These are phyloP conservation scores for Hyphodiscus sp. DNA, from an alignment of 2,329 filamentous ascomycete genomes.

Conservation along the genomic window DNA sequence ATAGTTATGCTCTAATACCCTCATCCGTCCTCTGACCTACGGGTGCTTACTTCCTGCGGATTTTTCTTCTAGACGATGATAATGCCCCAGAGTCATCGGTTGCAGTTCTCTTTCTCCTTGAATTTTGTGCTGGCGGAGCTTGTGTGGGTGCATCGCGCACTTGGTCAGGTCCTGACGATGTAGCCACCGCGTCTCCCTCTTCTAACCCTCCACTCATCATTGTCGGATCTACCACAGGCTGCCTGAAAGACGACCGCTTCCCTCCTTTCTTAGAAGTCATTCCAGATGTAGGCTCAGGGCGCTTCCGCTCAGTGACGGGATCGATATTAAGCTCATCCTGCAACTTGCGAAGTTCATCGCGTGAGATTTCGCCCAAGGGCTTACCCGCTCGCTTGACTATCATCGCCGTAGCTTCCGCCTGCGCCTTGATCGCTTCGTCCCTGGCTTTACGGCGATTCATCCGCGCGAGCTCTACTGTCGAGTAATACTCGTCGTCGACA, in stretches of 20 bases:
- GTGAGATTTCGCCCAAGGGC: background rate
- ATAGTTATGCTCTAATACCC: no score
- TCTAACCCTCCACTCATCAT: background rate
- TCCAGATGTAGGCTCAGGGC: no score
- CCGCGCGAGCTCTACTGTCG: slow-evolving; percentile 10
- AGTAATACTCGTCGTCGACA: slow-evolving; percentile 14
- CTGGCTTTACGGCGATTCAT: background rate
- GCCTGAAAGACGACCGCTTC: background rate
- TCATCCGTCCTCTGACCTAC: no score
- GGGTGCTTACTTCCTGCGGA: no score
- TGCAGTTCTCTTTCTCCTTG: background rate
- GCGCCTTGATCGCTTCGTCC: background rate
- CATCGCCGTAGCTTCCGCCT: background rate
- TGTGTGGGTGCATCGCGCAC: background rate
- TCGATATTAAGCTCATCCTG: background rate
- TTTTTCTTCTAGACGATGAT: background rate
- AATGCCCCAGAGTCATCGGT: background rate
- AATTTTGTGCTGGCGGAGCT: background rate
- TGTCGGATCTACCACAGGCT: background rate
- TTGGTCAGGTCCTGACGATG: background rate
- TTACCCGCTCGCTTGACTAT: background rate
- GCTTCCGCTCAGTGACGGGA: background rate
- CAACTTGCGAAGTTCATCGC: background rate
- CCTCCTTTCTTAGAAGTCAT: background rate
- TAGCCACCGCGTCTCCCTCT: background rate